phyloP scores from a whole-genome alignment of 208 protist genomes.

The Balamuthia mandrillaris region DNA sequence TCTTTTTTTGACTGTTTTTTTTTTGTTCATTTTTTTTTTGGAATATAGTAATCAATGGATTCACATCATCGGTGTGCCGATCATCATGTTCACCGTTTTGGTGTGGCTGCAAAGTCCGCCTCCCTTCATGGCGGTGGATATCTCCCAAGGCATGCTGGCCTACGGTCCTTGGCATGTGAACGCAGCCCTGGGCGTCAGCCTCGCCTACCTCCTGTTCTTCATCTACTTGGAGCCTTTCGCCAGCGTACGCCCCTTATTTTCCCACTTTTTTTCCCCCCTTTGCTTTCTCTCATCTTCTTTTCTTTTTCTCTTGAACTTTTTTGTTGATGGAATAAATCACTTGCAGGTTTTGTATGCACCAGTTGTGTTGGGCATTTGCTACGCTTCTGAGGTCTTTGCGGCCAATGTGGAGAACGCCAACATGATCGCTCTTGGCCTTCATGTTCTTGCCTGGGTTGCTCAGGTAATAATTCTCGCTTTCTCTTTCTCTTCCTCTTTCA shows the following conservation, averaged over 20 bases:
- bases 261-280: not conserved
- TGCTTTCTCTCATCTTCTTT: not conserved
- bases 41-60: constrained; percentile 73
- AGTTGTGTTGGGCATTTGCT: not conserved
- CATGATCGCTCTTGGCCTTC: not conserved
- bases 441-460: constrained; percentile 26
- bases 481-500: not conserved
- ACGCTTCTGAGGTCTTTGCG: not conserved
- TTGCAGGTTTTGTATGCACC: not conserved
- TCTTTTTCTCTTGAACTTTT: not conserved
- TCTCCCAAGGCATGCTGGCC: not conserved
- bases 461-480: not conserved
- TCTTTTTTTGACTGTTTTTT: not conserved
- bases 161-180: constrained; percentile 28
- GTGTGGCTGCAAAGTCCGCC: constrained; percentile 54
- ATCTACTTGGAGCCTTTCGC: constrained; percentile 23
- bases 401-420: not conserved
- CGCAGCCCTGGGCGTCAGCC: constrained; percentile 11
- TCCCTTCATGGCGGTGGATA: not conserved
- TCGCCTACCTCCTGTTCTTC: constrained; percentile 27
- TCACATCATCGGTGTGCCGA: constrained; percentile 76
- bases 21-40: not conserved
- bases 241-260: not conserved
- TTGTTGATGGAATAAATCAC: not conserved
- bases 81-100: constrained; percentile 73